Conservation (phyloP, 495 filamentous ascomycete species). For the Lophiotrema nucula region DNA sequence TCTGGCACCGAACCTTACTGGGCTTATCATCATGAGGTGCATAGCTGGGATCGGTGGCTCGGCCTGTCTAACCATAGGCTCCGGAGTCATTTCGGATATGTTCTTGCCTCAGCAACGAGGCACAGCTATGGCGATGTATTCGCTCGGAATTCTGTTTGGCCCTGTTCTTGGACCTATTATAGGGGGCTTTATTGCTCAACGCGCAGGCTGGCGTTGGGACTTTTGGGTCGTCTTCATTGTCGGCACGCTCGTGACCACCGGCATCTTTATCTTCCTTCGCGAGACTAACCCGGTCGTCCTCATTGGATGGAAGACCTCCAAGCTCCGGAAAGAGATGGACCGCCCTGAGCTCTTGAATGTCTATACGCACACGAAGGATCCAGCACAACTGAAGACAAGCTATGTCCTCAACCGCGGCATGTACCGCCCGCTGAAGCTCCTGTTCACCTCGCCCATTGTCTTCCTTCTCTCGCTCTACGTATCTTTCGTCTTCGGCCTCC, state of each 20-base stretch:
- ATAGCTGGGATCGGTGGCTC: slow-evolving; percentile 63
- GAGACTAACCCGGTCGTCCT: slow-evolving; percentile 38
- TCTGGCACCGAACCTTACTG: slow-evolving; percentile 56
- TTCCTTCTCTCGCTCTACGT: slow-evolving; percentile 31
- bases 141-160: slow-evolving; percentile 27
- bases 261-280: slow-evolving; percentile 32
- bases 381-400: neutral
- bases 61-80: slow-evolving; percentile 53
- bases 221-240: slow-evolving; percentile 56
- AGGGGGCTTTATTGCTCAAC: slow-evolving; percentile 56
- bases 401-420: slow-evolving; percentile 17
- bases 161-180: slow-evolving; percentile 52
- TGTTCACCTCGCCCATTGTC: slow-evolving; percentile 31
- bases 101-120: slow-evolving; percentile 24
- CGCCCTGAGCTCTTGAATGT: slow-evolving; percentile 22
- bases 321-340: slow-evolving; percentile 29
- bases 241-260: slow-evolving; percentile 16
- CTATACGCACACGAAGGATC: slow-evolving; percentile 5
- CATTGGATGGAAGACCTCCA: slow-evolving; percentile 31
- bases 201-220: slow-evolving; percentile 64
- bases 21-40: slow-evolving; percentile 65
- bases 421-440: slow-evolving; percentile 31
- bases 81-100: slow-evolving; percentile 31
- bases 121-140: slow-evolving; percentile 26
- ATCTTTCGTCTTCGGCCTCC: slow-evolving; percentile 31